Base-by-base conservation (phyloP, 2,329 filamentous ascomycete genomes). In the Diaporthe capsici region DNA sequence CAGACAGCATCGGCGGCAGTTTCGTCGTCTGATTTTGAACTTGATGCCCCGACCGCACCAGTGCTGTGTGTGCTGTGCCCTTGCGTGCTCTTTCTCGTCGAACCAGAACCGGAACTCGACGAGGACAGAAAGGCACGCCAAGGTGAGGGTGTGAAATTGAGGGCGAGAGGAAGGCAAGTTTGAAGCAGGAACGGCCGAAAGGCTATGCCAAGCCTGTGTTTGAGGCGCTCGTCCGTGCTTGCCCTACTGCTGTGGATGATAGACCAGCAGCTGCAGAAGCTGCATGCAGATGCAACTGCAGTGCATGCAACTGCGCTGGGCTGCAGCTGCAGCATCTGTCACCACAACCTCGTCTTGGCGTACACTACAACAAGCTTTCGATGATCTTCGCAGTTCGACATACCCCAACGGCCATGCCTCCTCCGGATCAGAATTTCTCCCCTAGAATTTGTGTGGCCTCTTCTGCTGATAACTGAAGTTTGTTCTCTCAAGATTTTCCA, bases 1-100 rank as follows among this genome's bases (percentile, higher is more conserved):
- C 31, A 68, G n/a, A 53, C 65, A 53, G 47, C 65, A 39, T 37
- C 65, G 65, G 65, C 63, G 37, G 47, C 65, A 39, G 31, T 3
- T 53, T 7, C 2, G 31, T 53, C 22, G 34, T 68, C 65, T 68
- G 47, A 37, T 53, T 37, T 17, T 37, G 47, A 17, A 1, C 9
- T 28, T 42, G 2, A 28, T 68, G n/a, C 63, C 10, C 34, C 8
- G 63, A 37, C 28, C 13, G 10, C 44, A 13, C 42, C 20, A 13
- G 12, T 17, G 42, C 15, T 49, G 44, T 22, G 5, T 4, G 15
- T n/a, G n/a, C 25, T 65, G 61, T 67, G 44, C 9, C 28, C 44
- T 37, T 67, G 63, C 3, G 28, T 37, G 22, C 22, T 10, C 37
- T 10, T n/a, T 17, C 31, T 9, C 42, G 37, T 49, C 20, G 7